phyloP scores from a whole-genome alignment of 2,329 filamentous ascomycete genomes.

The Xenoacremonium recifei region DNA sequence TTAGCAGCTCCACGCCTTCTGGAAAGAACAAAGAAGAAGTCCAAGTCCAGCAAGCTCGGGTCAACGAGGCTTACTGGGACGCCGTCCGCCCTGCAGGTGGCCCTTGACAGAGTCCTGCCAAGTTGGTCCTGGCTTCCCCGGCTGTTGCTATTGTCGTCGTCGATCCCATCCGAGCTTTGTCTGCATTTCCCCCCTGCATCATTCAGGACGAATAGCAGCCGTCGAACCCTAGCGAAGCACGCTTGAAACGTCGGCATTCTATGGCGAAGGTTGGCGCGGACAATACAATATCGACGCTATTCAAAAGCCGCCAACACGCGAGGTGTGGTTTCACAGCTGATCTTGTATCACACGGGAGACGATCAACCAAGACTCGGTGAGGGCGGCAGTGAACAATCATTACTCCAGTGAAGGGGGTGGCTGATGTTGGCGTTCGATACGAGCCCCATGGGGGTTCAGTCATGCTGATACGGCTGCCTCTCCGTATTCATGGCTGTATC shows the following conservation, averaged over 20 bases:
- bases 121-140: constrained; percentile 23
- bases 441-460: not conserved
- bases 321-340: too few relatives aligned
- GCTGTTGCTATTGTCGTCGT: constrained; percentile 19
- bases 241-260: not conserved
- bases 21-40: constrained; percentile 2
- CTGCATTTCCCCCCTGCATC: constrained; percentile 3
- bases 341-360: too few relatives aligned
- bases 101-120: constrained; percentile 8
- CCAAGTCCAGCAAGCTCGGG: not conserved
- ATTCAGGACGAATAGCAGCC: too few relatives aligned
- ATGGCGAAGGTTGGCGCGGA: not conserved
- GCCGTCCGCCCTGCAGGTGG: constrained; percentile 4
- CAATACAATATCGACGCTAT: not conserved
- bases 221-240: not conserved
- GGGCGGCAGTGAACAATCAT: too few relatives aligned
- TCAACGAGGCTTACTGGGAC: too few relatives aligned
- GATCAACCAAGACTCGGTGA: not conserved
- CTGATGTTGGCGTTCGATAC: not conserved
- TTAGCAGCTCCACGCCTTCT: too few relatives aligned
- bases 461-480: not conserved
- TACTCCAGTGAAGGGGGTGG: not conserved
- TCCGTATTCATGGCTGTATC: too few relatives aligned
- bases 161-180: constrained; percentile 22
- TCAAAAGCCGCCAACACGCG: too few relatives aligned